Evolutionary conservation across 2,329 filamentous ascomycete species (phyloP).

Genomic region (Malbranchea zuffiana): DNA sequence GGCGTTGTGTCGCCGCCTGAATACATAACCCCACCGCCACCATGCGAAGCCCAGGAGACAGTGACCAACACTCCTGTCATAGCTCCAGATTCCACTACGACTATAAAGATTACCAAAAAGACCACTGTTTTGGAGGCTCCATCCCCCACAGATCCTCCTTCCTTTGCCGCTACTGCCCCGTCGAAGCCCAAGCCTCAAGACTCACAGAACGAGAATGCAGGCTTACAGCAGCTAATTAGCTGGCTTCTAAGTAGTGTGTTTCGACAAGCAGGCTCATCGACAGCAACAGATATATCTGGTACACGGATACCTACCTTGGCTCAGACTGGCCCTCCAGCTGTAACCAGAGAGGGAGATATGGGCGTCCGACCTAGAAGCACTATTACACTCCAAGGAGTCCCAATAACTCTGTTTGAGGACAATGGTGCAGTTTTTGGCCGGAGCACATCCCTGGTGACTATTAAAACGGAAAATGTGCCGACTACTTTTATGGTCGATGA

Average conservation of each 20-base stretch:
- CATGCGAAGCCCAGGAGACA: constrained; percentile 8
- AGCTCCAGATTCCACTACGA: neutral
- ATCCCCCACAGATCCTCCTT: constrained; percentile 5
- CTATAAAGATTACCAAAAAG: constrained; percentile 12
- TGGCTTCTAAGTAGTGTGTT: neutral
- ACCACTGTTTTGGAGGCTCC: constrained; percentile 10
- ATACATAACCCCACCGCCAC: constrained; percentile 10
- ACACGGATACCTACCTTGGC: neutral
- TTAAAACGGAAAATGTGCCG: constrained; percentile 2
- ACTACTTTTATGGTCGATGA: constrained; percentile 8
- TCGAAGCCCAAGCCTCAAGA: neutral
- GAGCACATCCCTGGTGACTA: constrained; percentile 5
- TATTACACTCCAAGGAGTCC: constrained; percentile 5
- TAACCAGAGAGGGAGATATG: neutral
- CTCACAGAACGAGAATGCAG: neutral
- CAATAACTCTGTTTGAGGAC: constrained; percentile 7
- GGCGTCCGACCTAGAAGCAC: constrained; percentile 3
- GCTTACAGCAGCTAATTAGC: neutral
- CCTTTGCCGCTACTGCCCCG: constrained; percentile 2
- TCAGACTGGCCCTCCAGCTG: neutral
- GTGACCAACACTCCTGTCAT: constrained; percentile 1
- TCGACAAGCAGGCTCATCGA: neutral
- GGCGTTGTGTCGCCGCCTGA: neutral
- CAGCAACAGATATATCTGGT: neutral
- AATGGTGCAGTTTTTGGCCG: constrained; percentile 1